Conservation (phyloP, 2,329 filamentous ascomycete genomes). For the Fusarium sp. region DNA sequence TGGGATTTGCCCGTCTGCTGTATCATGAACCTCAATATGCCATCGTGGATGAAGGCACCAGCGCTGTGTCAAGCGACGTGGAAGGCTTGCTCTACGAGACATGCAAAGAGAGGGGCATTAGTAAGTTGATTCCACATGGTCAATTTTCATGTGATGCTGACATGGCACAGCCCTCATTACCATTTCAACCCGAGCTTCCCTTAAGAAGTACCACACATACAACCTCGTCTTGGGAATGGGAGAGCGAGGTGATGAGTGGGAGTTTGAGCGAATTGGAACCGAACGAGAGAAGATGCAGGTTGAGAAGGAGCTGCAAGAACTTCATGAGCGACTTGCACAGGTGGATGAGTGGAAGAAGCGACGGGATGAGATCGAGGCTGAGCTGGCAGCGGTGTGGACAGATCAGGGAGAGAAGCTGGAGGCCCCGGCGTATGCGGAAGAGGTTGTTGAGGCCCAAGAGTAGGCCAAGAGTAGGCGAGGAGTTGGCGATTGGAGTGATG, state of each 20-base stretch:
- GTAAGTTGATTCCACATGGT: constrained; percentile 59
- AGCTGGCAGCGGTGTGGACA: constrained; percentile 72
- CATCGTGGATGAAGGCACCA: constrained; percentile 94
- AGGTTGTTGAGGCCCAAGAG: constrained; percentile 26
- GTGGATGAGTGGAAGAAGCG: constrained; percentile 86
- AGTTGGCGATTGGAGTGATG: constrained; percentile 2
- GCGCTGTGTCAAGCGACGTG: constrained; percentile 91
- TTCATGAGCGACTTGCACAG: constrained; percentile 78
- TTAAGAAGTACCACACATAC: constrained; percentile 95
- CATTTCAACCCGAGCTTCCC: constrained; percentile 89
- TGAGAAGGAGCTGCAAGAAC: constrained; percentile 86
- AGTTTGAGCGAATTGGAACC: constrained; percentile 92
- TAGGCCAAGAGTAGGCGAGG: constrained; percentile 7
- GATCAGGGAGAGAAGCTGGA: constrained; percentile 59
- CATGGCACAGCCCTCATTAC: constrained; percentile 77
- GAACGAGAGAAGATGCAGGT: constrained; percentile 92
- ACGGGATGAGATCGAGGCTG: constrained; percentile 79
- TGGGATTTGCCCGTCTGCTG: constrained; percentile 86
- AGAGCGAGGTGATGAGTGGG: constrained; percentile 84
- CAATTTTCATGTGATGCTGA: constrained; percentile 32
- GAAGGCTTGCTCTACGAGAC: constrained; percentile 93
- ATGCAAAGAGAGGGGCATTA: constrained; percentile 92
- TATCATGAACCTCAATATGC: constrained; percentile 97
- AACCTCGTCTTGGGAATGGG: constrained; percentile 86
- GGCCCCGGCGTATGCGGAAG: constrained; percentile 55